phyloP scores from a whole-genome alignment of 2,329 filamentous ascomycete genomes.

The Lachnellula subtilissima region DNA sequence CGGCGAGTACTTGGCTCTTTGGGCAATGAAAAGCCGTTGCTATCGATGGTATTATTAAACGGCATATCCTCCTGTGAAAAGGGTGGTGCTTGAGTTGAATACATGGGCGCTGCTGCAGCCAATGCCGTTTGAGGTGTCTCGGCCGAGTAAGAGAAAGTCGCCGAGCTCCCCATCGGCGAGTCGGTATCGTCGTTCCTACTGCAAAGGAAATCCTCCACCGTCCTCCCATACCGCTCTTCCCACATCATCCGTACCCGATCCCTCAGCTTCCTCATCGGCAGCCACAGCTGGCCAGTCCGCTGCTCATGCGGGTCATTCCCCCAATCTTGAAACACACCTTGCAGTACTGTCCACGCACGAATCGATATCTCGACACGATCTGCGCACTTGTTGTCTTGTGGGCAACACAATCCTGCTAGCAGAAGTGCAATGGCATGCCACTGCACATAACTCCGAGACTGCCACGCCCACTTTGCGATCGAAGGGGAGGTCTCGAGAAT shows the following conservation, averaged over 20 bases:
- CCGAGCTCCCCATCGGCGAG: too few relatives aligned
- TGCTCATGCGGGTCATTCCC: background rate
- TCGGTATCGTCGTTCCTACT: too few relatives aligned
- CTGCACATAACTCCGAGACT: background rate
- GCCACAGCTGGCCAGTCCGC: background rate
- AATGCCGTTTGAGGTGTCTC: too few relatives aligned
- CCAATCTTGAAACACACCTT: background rate
- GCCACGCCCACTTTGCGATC: background rate
- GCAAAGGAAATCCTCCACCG: background rate
- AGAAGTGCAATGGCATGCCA: conserved; percentile 5
- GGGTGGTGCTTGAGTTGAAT: too few relatives aligned
- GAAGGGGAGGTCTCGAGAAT: background rate
- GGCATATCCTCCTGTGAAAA: background rate
- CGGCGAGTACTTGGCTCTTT: background rate
- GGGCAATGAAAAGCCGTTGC: background rate
- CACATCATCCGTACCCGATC: background rate
- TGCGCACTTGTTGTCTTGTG: background rate
- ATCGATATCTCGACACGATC: background rate
- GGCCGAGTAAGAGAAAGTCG: too few relatives aligned
- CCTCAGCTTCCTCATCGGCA: background rate
- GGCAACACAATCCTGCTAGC: background rate
- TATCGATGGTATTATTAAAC: background rate
- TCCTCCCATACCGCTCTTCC: background rate
- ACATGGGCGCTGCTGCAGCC: too few relatives aligned
- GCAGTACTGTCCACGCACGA: background rate